Conservation (phyloP, 495 filamentous ascomycete genomes). For the Xylaria bambusicola region DNA sequence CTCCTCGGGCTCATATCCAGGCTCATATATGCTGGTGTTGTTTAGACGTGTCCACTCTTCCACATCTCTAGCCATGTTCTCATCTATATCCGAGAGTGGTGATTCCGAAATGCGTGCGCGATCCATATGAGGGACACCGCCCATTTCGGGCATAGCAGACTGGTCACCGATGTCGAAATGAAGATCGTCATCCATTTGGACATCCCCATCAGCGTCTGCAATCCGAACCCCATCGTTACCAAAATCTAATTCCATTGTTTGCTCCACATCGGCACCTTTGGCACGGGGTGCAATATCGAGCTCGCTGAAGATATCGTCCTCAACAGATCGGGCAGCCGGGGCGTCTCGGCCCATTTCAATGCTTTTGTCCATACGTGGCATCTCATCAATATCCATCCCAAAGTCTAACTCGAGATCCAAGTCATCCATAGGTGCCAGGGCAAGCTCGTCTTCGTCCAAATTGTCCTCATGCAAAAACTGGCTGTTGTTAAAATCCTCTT, state of each 20-base stretch:
- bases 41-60: conserved; percentile 57
- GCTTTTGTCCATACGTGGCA: conserved; percentile 57
- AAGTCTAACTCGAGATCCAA: conserved; percentile 62
- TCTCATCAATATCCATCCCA: conserved; percentile 56
- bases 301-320: conserved; percentile 75
- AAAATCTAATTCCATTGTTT: conserved; percentile 50
- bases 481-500: conserved; percentile 61
- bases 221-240: conserved; percentile 55
- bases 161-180: conserved; percentile 53
- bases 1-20: conserved; percentile 54
- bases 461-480: conserved; percentile 69
- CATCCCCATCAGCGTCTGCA: conserved; percentile 61
- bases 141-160: conserved; percentile 46
- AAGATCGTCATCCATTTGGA: conserved; percentile 62
- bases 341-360: conserved; percentile 86
- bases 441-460: conserved; percentile 54
- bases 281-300: conserved; percentile 50
- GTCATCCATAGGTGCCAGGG: conserved; percentile 56
- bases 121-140: conserved; percentile 44
- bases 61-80: conserved; percentile 52
- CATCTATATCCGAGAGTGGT: conserved; percentile 70
- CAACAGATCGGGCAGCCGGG: conserved; percentile 61
- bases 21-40: conserved; percentile 54
- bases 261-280: conserved; percentile 48
- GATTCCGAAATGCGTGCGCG: conserved; percentile 64